Evolutionary conservation across 306 rosid species (phyloP), one percentile per base, ranked within the genome.

Genomic region (Ormosia emarginata): DNA sequence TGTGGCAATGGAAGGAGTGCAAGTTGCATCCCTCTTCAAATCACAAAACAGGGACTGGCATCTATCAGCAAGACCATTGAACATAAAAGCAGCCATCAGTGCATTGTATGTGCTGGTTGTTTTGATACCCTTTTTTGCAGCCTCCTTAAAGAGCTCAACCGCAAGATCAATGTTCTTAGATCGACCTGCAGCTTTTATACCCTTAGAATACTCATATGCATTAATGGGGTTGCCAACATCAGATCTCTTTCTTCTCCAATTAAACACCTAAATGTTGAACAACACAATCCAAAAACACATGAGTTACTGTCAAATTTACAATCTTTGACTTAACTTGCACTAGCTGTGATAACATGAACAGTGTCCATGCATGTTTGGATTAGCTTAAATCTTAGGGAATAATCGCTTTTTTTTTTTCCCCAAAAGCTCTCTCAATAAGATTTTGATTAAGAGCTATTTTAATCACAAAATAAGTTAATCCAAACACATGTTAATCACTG

Each of bases 61-160:
- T 43, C 56, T 82, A 34, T 78, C 82, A 66, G 90, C 81, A 75
- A 59, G 86, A 79, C 90, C 93, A 73, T 89, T 92, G 82, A 77
- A 69, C 97, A 92, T 85, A 66, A 61, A 92, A 83, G 88, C 97
- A 79, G 92, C 58, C 94, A 94, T 84, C 41, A 92, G 79, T 7
- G 95, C 94, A 69, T 94, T 94, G 84, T 90, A 94, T 18, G 82
- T 87, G 43, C 85, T 56, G n/a, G 91, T 90, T 41, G 87, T 79
- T 82, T 76, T 86, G 61, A 91, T n/a, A 75, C 86, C 79, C 69
- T 83, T 90, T 63, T 13, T 73, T 41, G 82, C 64, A 69, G 98
- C 93, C 81, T 91, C 97, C 0, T 81, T 65, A 80, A 92, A 94
- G 53, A 92, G 80, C 85, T 74, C 85, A 49, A 69, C 32, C 10